Evolutionary conservation across 2,329 filamentous ascomycete genomes (phyloP), one percentile per base, ranked within the genome.

Genomic region (Trichoderma asperellum): DNA sequence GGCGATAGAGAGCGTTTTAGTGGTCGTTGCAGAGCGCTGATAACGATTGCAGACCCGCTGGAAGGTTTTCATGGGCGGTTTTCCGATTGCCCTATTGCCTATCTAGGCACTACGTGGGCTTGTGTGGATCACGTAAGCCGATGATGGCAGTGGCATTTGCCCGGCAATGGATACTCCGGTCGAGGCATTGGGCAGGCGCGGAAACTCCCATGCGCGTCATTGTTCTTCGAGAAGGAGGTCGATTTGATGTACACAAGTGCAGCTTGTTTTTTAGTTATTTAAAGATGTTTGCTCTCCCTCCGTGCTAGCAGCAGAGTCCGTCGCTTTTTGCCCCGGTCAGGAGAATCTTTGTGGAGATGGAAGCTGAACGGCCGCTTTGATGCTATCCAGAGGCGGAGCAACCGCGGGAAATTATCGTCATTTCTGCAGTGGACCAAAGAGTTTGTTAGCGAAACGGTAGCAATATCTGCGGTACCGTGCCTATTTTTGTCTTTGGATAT

Each of bases 351-450:
- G 56, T 68, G 52, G 67, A 57, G 67, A 62, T 34, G 34, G 53
- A 55, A 37, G 55, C 58, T 56, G 40, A 21, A 67, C 35, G 21
- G 29, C 35, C 47, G 43, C 37, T 21, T 29, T 29, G 52, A 49
- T 49, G 37, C 52, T 57, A 57, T 52, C 21, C 40, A 43, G 52
- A 69, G 53, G 60, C 68, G 62, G 37, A 64, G 60, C 40, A 53
- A 24, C 29, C 16, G 61, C 34, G 37, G 68, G 62, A 66, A 66
- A 66, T 69, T 64, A 53, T 57, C 61, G 55, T 69, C 61, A 69
- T 69, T 69, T 69, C 68, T 53, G 35, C 61, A 66, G 68, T 66
- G 68, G 68, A 65, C 52, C 66, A 63, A 34, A 62, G 21, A 14
- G 34, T 40, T 24, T 32, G 43, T 61, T 35, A 55, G 43, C 35